A percentile compares a stretch with the other conserved stretches of the same genome.
Evolutionary conservation across 257 asterid species (phyloP).

Genomic region (Cinchona pubescens): DNA sequence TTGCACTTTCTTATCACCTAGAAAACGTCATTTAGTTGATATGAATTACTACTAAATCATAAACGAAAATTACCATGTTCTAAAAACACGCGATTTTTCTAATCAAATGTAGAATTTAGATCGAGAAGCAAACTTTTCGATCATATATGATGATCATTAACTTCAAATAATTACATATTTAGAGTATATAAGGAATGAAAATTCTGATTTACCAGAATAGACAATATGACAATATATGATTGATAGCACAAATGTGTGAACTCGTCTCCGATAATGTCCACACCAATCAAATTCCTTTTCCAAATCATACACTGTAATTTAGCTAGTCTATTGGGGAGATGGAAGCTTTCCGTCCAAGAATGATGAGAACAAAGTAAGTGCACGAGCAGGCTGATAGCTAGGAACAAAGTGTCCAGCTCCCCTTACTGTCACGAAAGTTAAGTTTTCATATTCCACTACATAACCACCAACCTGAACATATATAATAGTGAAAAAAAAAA

Average conservation of each 20-base stretch:
- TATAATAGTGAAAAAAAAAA: no score
- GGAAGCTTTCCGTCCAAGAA: constrained; percentile 8
- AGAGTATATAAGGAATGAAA: not conserved
- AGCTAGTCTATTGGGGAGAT: not conserved
- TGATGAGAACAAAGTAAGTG: not conserved
- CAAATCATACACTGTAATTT: no score
- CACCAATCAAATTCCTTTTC: no score
- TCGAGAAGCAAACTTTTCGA: not conserved
- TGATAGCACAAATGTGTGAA: not conserved
- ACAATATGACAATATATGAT: not conserved
- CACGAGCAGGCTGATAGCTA: constrained; percentile 49
- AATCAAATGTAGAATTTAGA: no score
- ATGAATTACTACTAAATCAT: no score
- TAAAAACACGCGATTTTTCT: not conserved
- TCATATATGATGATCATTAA: not conserved
- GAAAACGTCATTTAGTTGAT: no score
- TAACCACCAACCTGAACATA: constrained; percentile 58
- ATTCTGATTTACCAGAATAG: not conserved
- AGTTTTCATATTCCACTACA: constrained; percentile 47
- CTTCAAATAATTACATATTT: not conserved
- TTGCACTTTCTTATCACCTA: no score
- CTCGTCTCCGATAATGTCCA: no score
- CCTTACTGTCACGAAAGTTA: constrained; percentile 53
- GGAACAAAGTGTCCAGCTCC: constrained; percentile 70
- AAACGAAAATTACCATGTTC: no score